Evolutionary conservation across 2,329 filamentous ascomycete genomes (phyloP).

Genomic region (Cyanodermella asteris): DNA sequence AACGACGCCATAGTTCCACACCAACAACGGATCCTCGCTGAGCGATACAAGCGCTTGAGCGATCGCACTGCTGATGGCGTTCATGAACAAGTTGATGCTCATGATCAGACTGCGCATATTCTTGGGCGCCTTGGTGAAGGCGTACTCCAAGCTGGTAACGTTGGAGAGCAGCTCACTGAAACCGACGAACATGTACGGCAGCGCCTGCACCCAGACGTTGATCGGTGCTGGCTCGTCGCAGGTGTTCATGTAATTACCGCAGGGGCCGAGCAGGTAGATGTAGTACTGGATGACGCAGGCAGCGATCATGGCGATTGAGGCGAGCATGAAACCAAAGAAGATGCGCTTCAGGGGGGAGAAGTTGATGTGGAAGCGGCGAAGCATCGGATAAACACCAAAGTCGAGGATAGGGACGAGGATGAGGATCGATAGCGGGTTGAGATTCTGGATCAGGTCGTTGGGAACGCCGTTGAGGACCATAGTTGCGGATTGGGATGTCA

Average conservation of each 20-base stretch:
- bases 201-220: conserved; percentile 22
- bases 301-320: conserved; percentile 21
- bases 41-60: conserved; percentile 46
- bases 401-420: conserved; percentile 24
- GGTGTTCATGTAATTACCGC: conserved; percentile 18
- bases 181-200: conserved; percentile 16
- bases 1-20: conserved; percentile 49
- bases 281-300: conserved; percentile 21
- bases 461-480: conserved; percentile 27
- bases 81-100: conserved; percentile 48
- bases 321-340: conserved; percentile 28
- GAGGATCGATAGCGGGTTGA: conserved; percentile 29
- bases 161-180: conserved; percentile 20
- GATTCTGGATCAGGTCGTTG: conserved; percentile 28
- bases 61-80: conserved; percentile 44
- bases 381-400: conserved; percentile 25
- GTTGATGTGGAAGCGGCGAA: conserved; percentile 20
- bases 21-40: conserved; percentile 39
- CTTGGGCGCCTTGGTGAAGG: conserved; percentile 46
- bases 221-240: conserved; percentile 19
- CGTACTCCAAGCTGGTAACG: conserved; percentile 23
- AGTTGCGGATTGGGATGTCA: conserved; percentile 26
- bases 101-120: conserved; percentile 63
- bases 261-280: conserved; percentile 25
- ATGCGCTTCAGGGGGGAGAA: conserved; percentile 28